Conservation (phyloP, 345 rosid species). For the Populus alba region DNA sequence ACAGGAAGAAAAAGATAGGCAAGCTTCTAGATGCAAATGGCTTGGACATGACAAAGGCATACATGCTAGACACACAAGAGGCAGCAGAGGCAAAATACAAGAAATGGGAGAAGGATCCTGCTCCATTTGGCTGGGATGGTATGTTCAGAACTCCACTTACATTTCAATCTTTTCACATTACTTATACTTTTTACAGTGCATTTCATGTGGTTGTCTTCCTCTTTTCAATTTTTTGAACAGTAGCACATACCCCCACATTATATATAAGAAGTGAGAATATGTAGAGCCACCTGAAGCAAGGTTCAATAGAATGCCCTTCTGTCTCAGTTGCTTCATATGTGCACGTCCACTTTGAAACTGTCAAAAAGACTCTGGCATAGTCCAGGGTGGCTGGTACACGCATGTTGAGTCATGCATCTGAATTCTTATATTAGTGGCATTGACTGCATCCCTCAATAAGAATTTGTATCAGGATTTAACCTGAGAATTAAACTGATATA, state of each 20-base stretch:
- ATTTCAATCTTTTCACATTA: too few species aligned
- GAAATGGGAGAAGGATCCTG: slow-evolving; percentile 96
- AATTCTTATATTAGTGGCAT: background rate
- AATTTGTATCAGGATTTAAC: background rate
- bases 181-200: too few species aligned
- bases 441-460: background rate
- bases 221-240: too few species aligned
- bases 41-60: slow-evolving; percentile 76
- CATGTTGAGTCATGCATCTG: background rate
- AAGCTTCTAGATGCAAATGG: slow-evolving; percentile 89
- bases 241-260: too few species aligned
- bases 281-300: background rate
- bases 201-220: too few species aligned
- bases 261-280: background rate
- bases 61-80: slow-evolving; percentile 89
- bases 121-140: slow-evolving; percentile 98
- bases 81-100: slow-evolving; percentile 85
- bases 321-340: background rate
- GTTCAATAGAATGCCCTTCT: background rate
- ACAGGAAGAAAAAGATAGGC: slow-evolving; percentile 84
- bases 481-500: slow-evolving; percentile 8
- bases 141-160: slow-evolving; percentile 14
- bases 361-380: too few species aligned
- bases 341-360: background rate
- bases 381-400: background rate